Percentiles rank a stretch among this genome's conserved stretches.
These are phyloP conservation scores for Sclerotinia glacialis DNA, from an alignment of 2,329 filamentous ascomycete species.

Conservation along the genomic window DNA sequence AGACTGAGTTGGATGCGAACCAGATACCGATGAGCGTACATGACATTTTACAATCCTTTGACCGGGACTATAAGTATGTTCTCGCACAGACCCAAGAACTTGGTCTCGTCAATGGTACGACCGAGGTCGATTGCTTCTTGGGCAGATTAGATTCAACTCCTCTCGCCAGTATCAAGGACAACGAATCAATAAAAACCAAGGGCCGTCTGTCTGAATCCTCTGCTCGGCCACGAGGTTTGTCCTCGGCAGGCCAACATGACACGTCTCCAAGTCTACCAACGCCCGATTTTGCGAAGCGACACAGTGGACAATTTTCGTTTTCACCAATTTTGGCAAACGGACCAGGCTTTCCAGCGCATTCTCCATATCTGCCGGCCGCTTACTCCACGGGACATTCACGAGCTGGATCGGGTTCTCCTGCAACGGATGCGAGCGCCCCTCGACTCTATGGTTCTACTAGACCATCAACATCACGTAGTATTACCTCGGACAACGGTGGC, in stretches of 20 bases:
- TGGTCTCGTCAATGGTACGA: conserved; percentile 74
- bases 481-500: conserved; percentile 48
- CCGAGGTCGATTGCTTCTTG: conserved; percentile 26
- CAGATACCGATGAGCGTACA: conserved; percentile 63
- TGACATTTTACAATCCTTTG: conserved; percentile 75
- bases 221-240: conserved; percentile 55
- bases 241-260: conserved; percentile 55
- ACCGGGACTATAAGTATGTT: conserved; percentile 72
- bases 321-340: conserved; percentile 49
- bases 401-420: conserved; percentile 56
- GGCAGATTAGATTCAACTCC: conserved; percentile 34
- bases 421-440: conserved; percentile 51
- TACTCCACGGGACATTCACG: conserved; percentile 49
- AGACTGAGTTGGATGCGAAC: conserved; percentile 65
- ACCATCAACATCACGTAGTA: conserved; percentile 60
- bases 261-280: conserved; percentile 60
- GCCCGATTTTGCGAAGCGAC: conserved; percentile 62
- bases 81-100: conserved; percentile 70
- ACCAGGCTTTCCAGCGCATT: conserved; percentile 51
- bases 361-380: conserved; percentile 54
- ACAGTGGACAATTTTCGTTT: conserved; percentile 64
- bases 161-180: conserved; percentile 4
- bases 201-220: conserved; percentile 37
- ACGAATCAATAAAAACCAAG: conserved; percentile 10
- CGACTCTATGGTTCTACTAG: conserved; percentile 39